Percentiles rank a stretch among this genome's conserved stretches.
Evolutionary conservation across 1,284 basidiomycete species (phyloP).

Genomic region (Papiliotrema flavescens): DNA sequence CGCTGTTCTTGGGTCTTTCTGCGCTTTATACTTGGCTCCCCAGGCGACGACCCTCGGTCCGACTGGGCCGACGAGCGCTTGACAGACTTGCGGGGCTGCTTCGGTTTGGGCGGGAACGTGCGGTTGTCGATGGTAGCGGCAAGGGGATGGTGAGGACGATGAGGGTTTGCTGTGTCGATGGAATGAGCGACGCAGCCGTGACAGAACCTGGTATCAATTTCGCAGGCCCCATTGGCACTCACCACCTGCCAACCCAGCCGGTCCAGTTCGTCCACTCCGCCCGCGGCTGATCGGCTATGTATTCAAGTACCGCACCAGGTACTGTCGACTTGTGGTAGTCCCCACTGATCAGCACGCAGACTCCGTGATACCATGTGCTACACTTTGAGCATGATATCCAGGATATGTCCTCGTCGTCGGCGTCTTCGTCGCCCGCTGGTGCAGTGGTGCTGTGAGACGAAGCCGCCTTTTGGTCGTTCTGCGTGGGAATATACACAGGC

Average conservation of each 20-base stretch:
- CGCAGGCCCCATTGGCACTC: constrained; percentile 6
- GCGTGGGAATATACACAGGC: no score
- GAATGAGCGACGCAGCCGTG: constrained; percentile 26
- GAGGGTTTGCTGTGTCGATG: constrained; percentile 22
- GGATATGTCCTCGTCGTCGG: no score
- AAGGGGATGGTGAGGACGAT: constrained; percentile 27
- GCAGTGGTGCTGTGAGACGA: no score
- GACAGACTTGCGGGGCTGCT: background rate
- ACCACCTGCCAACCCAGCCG: constrained; percentile 39
- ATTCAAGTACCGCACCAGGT: constrained; percentile 22
- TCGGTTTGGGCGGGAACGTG: constrained; percentile 9
- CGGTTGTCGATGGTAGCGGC: constrained; percentile 27
- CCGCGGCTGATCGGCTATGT: constrained; percentile 16
- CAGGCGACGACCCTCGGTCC: no score
- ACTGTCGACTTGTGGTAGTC: constrained; percentile 16
- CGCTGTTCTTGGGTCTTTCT: background rate
- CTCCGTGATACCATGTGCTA: constrained; percentile 42
- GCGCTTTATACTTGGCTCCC: no score
- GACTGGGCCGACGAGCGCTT: constrained; percentile 10
- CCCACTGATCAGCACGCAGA: constrained; percentile 27
- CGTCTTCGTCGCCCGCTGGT: no score
- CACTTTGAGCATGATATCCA: constrained; percentile 48
- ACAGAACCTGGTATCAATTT: constrained; percentile 7
- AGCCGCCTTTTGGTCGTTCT: no score
- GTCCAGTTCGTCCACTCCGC: constrained; percentile 42